Evolutionary conservation across 139 green algal genomes (phyloP), one percentile per base, ranked within the genome.

Genomic region (Picocystis salinarum): DNA sequence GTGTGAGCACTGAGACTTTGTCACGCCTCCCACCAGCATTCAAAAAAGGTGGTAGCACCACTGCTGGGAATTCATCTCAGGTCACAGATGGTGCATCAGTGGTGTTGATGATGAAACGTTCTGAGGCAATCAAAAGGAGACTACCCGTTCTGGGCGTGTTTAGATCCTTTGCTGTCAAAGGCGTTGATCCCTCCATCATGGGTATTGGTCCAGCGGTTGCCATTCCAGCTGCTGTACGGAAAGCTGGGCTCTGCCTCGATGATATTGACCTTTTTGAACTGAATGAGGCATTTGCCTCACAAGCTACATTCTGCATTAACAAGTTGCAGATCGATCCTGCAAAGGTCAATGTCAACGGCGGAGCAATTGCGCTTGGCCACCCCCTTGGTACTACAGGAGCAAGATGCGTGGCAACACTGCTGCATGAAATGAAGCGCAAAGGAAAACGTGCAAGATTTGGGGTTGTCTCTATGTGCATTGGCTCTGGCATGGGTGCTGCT

Each of bases 401-500:
- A 26, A 64, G 82, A 22, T 78, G 76, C 67, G 86, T 83, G 4
- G 87, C 85, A 33, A 95, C 85, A 19, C 73, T 98, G 45, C 64
- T 95, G 53, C 75, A 94, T 33, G 88, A 97, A 65, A 92, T 98
- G 83, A 46, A 58, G 26, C 60, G 74, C 19, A 64, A 83, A 5
- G 85, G 88, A 24, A 66, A 66, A 20, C 64, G 47, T 5, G 76
- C 80, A 2, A 72, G 84, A 31, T 95, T 91, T 60, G 88, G 88
- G 24, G 71, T 97, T 1, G 80, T 97, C 7, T 85, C 70, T 30
- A 97, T 97, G 88, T 98, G 88, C 75, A 96, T 98, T 46, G 88
- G 87, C 33, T 76, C 52, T 17, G 82, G 83, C 59, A 92, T 94
- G 83, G 82, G 83, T 27, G 82, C 82, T 0, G 61, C 61, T 12